Evolutionary conservation across 1,284 basidiomycete species (phyloP).

Genomic region (Papiliotrema terrestris): DNA sequence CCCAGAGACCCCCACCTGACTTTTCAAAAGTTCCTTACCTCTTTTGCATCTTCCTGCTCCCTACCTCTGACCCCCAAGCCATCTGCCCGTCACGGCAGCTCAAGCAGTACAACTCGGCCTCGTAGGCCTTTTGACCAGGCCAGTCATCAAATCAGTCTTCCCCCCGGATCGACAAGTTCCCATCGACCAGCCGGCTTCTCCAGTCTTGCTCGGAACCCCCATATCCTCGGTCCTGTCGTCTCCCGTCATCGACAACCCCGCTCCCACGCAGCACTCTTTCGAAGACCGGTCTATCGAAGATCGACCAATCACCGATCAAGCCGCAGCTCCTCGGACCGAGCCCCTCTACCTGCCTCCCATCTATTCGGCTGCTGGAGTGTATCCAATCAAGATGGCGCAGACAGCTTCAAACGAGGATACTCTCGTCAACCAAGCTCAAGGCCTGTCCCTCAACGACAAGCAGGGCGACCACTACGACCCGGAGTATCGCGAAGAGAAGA

Average conservation of each 20-base stretch:
- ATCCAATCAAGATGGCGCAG: slow-evolving; percentile 16
- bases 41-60: neutral
- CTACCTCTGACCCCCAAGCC: neutral
- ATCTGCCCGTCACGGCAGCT: slow-evolving; percentile 28
- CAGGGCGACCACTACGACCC: neutral
- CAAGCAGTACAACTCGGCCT: slow-evolving; percentile 43
- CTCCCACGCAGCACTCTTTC: too few species aligned
- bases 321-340: neutral
- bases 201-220: neutral
- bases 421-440: slow-evolving; percentile 17
- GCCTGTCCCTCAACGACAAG: slow-evolving; percentile 14
- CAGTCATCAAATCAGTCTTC: slow-evolving; percentile 46
- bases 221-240: too few species aligned
- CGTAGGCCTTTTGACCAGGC: slow-evolving; percentile 42
- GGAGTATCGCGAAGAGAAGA: neutral
- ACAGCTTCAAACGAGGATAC: slow-evolving; percentile 8
- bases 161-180: slow-evolving; percentile 19
- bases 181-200: neutral
- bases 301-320: neutral
- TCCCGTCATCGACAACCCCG: too few species aligned
- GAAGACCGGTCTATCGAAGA: neutral
- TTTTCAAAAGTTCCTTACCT: neutral
- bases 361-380: slow-evolving; percentile 14
- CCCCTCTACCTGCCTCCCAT: slow-evolving; percentile 13
- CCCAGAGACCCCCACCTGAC: slow-evolving; percentile 5